These are phyloP conservation scores for Kodamaea restingae DNA, from an alignment of 805 yeast genomes.

Conservation along the genomic window DNA sequence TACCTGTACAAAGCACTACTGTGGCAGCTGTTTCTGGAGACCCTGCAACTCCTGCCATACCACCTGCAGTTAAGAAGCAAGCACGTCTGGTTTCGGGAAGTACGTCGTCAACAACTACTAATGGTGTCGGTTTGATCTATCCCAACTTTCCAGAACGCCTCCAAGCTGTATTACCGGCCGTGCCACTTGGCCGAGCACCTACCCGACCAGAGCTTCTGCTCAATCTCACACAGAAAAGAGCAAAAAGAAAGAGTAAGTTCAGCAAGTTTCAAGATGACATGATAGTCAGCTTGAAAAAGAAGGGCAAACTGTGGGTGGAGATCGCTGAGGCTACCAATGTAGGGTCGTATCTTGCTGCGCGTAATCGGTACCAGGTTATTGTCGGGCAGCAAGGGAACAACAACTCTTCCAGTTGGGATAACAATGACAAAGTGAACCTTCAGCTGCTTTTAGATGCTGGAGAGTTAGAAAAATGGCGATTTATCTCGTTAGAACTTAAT, in stretches of 20 bases:
- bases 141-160: slow-evolving; percentile 24
- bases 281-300: slow-evolving; percentile 56
- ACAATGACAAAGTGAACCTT: slow-evolving; percentile 49
- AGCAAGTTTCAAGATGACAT: slow-evolving; percentile 62
- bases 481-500: slow-evolving; percentile 57
- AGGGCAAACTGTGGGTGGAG: slow-evolving; percentile 69
- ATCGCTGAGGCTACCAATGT: slow-evolving; percentile 64
- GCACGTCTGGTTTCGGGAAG: slow-evolving; percentile 3
- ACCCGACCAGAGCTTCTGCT: slow-evolving; percentile 41
- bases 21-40: slow-evolving; percentile 1
- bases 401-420: slow-evolving; percentile 60
- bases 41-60: slow-evolving; percentile 3
- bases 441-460: slow-evolving; percentile 60
- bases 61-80: background rate
- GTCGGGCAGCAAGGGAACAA: slow-evolving; percentile 79
- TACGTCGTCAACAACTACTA: slow-evolving; percentile 5
- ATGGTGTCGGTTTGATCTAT: slow-evolving; percentile 13
- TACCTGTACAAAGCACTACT: slow-evolving; percentile 1
- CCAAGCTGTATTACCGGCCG: slow-evolving; percentile 39
- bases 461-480: slow-evolving; percentile 67
- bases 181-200: slow-evolving; percentile 44
- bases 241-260: slow-evolving; percentile 64
- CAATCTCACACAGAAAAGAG: slow-evolving; percentile 44
- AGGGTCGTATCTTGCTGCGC: slow-evolving; percentile 65
- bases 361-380: slow-evolving; percentile 74